These are phyloP conservation scores for Penicillium salamii DNA, from an alignment of 495 filamentous ascomycete species.

Conservation along the genomic window DNA sequence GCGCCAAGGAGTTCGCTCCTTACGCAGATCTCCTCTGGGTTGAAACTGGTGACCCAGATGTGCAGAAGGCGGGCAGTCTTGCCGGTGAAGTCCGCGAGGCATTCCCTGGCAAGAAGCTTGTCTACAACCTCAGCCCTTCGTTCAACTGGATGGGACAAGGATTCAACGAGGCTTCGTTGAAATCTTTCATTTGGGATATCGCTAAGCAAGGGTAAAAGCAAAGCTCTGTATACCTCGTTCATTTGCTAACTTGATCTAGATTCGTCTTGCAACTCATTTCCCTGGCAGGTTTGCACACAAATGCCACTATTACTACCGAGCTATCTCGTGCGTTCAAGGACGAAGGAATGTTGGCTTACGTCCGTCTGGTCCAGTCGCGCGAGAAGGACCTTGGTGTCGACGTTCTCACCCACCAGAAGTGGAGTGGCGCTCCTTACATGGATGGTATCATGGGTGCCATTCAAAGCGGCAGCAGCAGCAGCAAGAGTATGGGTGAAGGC, in stretches of 20 bases:
- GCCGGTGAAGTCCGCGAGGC: constrained; percentile 65
- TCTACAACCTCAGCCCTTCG: constrained; percentile 92
- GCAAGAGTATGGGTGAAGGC: constrained; percentile 79
- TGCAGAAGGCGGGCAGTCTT: constrained; percentile 71
- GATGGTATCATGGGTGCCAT: constrained; percentile 92
- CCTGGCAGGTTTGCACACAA: constrained; percentile 85
- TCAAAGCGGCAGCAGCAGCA: constrained; percentile 82
- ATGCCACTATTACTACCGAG: constrained; percentile 82
- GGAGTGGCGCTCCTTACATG: constrained; percentile 90
- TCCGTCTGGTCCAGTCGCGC: constrained; percentile 78
- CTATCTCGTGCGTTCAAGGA: constrained; percentile 78
- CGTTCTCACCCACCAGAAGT: constrained; percentile 96
- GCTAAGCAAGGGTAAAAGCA: constrained; percentile 71
- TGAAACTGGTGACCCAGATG: constrained; percentile 85
- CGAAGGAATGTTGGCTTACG: constrained; percentile 94
- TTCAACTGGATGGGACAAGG: constrained; percentile 99
- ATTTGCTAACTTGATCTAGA: constrained; percentile 23
- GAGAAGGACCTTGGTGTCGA: constrained; percentile 94
- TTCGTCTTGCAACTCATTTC: constrained; percentile 94
- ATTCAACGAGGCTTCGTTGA: constrained; percentile 73
- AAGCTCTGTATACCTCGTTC: background rate
- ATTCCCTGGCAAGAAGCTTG: constrained; percentile 77
- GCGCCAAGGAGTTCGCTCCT: constrained; percentile 84
- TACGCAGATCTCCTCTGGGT: constrained; percentile 97
- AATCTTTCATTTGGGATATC: constrained; percentile 93